Base-by-base conservation (phyloP, 2,329 filamentous ascomycete species). In the Ophiostoma tasmaniense region DNA sequence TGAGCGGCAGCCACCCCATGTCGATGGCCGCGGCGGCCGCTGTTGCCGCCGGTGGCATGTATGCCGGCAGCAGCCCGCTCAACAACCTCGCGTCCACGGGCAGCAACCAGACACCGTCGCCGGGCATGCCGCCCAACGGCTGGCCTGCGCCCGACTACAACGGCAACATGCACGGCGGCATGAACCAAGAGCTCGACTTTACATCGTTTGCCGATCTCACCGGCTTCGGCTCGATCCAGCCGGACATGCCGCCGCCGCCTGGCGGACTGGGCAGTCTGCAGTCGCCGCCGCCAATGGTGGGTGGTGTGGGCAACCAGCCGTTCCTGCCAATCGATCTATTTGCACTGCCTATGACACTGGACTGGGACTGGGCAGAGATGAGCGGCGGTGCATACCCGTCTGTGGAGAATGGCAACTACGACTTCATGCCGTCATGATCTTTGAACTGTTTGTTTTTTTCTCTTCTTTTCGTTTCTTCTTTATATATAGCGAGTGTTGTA, bases 261-360 rank as follows among this genome's bases (percentile, higher is more conserved):
- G 62, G 62, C 20, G 68, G 55, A 2, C 61, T 68, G 20, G 62
- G 66, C 13, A 75, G 72, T 67, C 72, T 79, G 69, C 75, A 76
- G 68, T 83, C 78, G 69, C 77, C 77, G 39, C 76, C 77, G 39
- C 55, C 55, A 4, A 39, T 62, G 61, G 71, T 74, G 7, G 72
- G 76, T n/a, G 71, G 76, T n/a, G 66, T 75, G 8, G 93, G 93
- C 75, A 61, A 93, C 75, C 91, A 96, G 73, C 93, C 93, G 0
- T 90, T 97, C 75, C 87, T 98, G 28, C 94, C 95, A 4, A 92
- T 94, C 74, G 95, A 98, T 79, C 79, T 98, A 33, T 99, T 95
- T 88, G 90, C 94, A 77, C 89, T 98, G 86, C 93, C 94, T 1
- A 96, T 97, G 89, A 96, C 92, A 2, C 84, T 98, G 28, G 94